Evolutionary conservation across 805 yeast genomes (phyloP), one percentile per base, ranked within the genome.

Genomic region (Candida xiaguanensis): DNA sequence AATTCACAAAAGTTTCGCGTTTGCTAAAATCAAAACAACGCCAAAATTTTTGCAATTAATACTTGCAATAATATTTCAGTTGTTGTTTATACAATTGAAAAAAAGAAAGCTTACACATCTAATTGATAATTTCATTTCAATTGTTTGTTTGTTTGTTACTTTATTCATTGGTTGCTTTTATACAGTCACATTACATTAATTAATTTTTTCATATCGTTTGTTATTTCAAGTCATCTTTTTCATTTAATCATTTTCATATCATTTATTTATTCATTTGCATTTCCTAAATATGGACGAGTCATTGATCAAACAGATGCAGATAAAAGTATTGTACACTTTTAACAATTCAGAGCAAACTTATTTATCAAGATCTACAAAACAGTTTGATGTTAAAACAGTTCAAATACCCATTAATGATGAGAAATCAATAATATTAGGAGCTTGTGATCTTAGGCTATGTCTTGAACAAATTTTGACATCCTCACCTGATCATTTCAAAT

Each of bases 281-380:
- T 23, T 13, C 32, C 31, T n/a, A n/a, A n/a, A n/a, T n/a, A 44
- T 38, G 43, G 38, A 25, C 24, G 36, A 38, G 8, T 33, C 38
- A 17, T 23, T 31, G 3, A 52, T 56, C 46, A 55, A 59, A 41
- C 62, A 64, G 44, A 68, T 68, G 73, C 74, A 68, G 51, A 64
- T 68, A 39, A 68, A 68, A 47, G 70, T 68, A 42, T 56, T 68
- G 51, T 68, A 68, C 44, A 65, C 72, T 28, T 68, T 68, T 58
- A 65, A 68, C 54, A 63, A 65, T 50, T 63, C 61, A 50, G 43
- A 64, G 33, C 65, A 72, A 5, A 72, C 68, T 37, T 68, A 67
- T 41, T 56, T 68, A 40, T 66, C 72, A 4, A 51, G 74, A 26
- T 65, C 72, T 7, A 55, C 56, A 36, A 43, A 38, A 20, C 62